Base-by-base conservation (phyloP, 345 rosid genomes). In the Limnanthes douglasii region DNA sequence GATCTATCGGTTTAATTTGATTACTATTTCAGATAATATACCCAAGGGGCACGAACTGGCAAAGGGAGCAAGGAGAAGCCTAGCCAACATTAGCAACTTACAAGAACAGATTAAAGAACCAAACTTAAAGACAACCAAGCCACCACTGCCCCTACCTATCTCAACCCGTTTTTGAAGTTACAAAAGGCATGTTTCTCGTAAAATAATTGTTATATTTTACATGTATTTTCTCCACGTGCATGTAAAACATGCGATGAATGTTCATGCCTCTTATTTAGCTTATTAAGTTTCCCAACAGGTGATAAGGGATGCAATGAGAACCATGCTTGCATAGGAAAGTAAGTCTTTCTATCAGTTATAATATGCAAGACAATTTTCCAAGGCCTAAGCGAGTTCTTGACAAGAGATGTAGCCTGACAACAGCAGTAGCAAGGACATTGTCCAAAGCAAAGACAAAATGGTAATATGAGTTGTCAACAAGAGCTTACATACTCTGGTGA, bases 291-390 rank as follows among this genome's bases (percentile, higher is more conserved):
- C 11, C 41, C 43, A 4, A 86, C 71, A 7, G 84, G 85, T 0
- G 61, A 38, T 5, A 75, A 43, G 35, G 78, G 55, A 45, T 79
- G 92, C 53, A 79, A 37, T 0, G 92, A 74, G 56, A 79, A 79
- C 92, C 92, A 79, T 2, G 92, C 85, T 44, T 79, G 92, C 92
- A 79, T 79, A 0, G 92, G 92, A 4, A 70, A 69, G 51, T 56
- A 72, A 3, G 92, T 79, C 51, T 79, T 79, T 65, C 53, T 53
- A 29, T 79, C 92, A 3, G 92, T 79, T 37, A 79, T 72, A 14
- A 79, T 56, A 62, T 79, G 92, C 2, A 79, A 58, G 8, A 79
- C 85, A 32, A 64, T 37, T 29, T 62, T 79, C 6, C 55, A 36
- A 0, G 78, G 85, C 22, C 32, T 54, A 21, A 71, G 37, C 0